phyloP scores from a whole-genome alignment of 805 yeast genomes.

The Yarrowia sp. region DNA sequence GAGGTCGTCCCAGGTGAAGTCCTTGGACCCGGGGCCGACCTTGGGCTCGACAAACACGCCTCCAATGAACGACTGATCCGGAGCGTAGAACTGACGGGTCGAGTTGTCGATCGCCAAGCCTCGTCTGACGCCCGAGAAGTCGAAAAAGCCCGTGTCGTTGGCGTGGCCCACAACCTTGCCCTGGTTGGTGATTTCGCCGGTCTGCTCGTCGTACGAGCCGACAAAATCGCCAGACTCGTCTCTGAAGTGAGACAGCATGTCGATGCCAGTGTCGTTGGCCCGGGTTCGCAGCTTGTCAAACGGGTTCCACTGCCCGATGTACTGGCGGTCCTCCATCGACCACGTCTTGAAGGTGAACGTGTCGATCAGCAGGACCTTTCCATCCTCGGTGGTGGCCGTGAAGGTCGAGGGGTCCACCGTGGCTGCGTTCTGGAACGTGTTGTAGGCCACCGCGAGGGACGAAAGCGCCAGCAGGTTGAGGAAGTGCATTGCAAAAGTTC shows the following conservation, averaged over 20 bases:
- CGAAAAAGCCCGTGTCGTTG: slow-evolving; percentile 16
- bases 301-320: slow-evolving; percentile 19
- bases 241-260: neutral
- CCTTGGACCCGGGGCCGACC: slow-evolving; percentile 17
- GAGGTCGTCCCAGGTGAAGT: slow-evolving; percentile 1
- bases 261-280: neutral
- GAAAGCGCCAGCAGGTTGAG: neutral
- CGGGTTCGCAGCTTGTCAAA: slow-evolving; percentile 1
- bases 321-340: slow-evolving; percentile 21
- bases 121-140: neutral
- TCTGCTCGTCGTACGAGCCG: neutral
- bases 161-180: slow-evolving; percentile 15
- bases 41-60: slow-evolving; percentile 16
- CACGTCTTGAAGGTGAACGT: slow-evolving; percentile 13
- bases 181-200: neutral
- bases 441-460: slow-evolving; percentile 2
- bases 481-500: neutral
- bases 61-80: slow-evolving; percentile 23
- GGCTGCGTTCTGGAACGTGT: slow-evolving; percentile 18
- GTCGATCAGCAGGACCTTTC: slow-evolving; percentile 9
- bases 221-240: slow-evolving; percentile 15
- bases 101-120: slow-evolving; percentile 13
- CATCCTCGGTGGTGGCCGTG: slow-evolving; percentile 13
- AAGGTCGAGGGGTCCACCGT: slow-evolving; percentile 1
- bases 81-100: slow-evolving; percentile 8